Evolutionary conservation across 2,329 filamentous ascomycete genomes (phyloP).

Genomic region (Diaporthe capsici): DNA sequence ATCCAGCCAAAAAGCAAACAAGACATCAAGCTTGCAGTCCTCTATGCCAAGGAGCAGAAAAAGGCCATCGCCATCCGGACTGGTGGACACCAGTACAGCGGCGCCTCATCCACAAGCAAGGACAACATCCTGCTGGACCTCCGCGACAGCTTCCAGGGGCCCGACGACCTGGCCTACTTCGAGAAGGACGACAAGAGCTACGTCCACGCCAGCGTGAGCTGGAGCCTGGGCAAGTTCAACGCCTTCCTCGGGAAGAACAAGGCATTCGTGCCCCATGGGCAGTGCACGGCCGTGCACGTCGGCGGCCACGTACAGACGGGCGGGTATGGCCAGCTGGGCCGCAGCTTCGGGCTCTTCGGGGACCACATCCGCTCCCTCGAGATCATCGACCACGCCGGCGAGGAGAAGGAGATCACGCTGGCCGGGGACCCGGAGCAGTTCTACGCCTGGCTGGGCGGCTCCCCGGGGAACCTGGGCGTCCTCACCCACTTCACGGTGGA

Average conservation of each 20-base stretch:
- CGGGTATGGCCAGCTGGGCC: conserved; percentile 62
- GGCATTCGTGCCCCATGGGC: conserved; percentile 61
- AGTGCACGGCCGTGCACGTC: conserved; percentile 60
- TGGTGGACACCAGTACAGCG: conserved; percentile 65
- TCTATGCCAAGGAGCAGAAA: conserved; percentile 56
- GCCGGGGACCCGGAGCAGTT: conserved; percentile 68
- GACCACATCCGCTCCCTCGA: conserved; percentile 66
- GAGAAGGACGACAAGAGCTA: conserved; percentile 53
- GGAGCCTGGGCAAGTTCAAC: conserved; percentile 58
- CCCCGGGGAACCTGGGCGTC: conserved; percentile 70
- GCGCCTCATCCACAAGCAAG: conserved; percentile 60
- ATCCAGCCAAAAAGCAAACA: conserved; percentile 58
- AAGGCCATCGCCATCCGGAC: conserved; percentile 61
- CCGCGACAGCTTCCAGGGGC: conserved; percentile 54
- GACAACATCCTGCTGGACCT: conserved; percentile 63
- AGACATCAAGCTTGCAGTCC: conserved; percentile 57
- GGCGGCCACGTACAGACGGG: conserved; percentile 64
- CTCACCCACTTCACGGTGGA: conserved; percentile 67
- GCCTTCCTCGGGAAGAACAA: conserved; percentile 56
- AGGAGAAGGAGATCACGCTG: conserved; percentile 61
- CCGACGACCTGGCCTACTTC: conserved; percentile 51
- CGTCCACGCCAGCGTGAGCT: conserved; percentile 58
- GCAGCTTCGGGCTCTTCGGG: conserved; percentile 66
- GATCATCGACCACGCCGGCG: conserved; percentile 62
- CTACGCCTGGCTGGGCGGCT: conserved; percentile 71